phyloP scores from a whole-genome alignment of 257 asterid species.

The Solanum gandarillasii region DNA sequence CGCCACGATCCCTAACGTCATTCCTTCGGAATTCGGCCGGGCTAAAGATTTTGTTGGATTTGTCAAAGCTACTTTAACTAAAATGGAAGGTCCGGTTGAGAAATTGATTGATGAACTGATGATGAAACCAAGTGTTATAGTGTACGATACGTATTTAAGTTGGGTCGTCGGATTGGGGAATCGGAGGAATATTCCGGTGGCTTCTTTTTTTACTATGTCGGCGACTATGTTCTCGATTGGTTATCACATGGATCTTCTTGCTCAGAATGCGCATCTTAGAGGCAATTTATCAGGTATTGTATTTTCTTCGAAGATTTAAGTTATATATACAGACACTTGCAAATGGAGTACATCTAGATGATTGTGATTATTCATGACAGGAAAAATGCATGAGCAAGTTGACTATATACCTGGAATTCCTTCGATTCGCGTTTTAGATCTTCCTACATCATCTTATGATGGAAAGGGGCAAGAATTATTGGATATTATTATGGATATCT shows the following conservation, averaged over 20 bases:
- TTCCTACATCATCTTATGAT: conserved; percentile 14
- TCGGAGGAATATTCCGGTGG: conserved; percentile 43
- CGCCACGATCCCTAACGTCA: conserved; percentile 37
- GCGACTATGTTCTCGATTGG: conserved; percentile 29
- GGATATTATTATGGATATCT: neutral
- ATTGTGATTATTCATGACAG: conserved; percentile 9
- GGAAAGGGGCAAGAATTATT: conserved; percentile 8
- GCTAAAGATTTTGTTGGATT: conserved; percentile 28
- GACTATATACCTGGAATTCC: conserved; percentile 49
- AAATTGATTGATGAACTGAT: conserved; percentile 22
- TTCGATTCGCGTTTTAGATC: conserved; percentile 28
- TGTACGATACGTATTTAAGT: conserved; percentile 23
- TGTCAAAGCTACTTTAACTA: conserved; percentile 11
- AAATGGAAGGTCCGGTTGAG: conserved; percentile 48
- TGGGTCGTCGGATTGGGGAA: conserved; percentile 25
- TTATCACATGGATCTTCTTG: conserved; percentile 29
- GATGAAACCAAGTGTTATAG: conserved; percentile 20
- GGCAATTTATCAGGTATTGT: conserved; percentile 14
- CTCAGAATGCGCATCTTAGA: conserved; percentile 27
- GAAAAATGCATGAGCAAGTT: conserved; percentile 18
- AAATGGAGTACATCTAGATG: neutral
- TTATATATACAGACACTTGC: neutral
- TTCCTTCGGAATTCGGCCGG: conserved; percentile 46
- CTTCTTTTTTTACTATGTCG: conserved; percentile 38
- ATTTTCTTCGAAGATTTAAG: neutral